These are phyloP conservation scores for Cordyceps pruinosa DNA, from an alignment of 2,329 filamentous ascomycete genomes.

Conservation along the genomic window DNA sequence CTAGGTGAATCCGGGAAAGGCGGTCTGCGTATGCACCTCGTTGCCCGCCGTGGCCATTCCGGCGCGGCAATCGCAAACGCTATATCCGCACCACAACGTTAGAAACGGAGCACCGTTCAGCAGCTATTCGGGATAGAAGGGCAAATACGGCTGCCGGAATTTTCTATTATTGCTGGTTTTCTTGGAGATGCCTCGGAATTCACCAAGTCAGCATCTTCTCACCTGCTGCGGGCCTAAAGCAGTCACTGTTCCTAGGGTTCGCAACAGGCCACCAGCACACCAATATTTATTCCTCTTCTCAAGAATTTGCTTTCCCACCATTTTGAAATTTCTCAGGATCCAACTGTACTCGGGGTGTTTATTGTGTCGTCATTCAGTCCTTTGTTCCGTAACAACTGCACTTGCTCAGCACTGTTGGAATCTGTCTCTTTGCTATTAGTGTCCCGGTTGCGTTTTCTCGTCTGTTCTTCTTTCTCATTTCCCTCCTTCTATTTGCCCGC, in stretches of 20 bases:
- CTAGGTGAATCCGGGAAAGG: no score
- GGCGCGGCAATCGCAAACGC: not conserved
- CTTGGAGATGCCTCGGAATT: not conserved
- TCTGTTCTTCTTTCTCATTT: not conserved
- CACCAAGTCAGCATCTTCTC: slow-evolving; percentile 1
- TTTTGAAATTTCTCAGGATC: not conserved
- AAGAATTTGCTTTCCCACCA: not conserved
- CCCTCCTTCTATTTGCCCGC: not conserved
- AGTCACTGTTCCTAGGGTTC: not conserved
- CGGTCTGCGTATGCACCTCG: not conserved
- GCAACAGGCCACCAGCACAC: not conserved
- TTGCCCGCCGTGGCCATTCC: no score
- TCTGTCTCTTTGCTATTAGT: not conserved
- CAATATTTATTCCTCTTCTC: not conserved
- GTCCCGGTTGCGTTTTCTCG: not conserved
- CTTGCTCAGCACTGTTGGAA: not conserved
- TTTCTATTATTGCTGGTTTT: not conserved
- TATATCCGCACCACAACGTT: not conserved
- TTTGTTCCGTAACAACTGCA: not conserved
- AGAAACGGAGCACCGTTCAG: not conserved
- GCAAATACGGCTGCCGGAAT: not conserved
- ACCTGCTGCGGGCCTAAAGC: not conserved
- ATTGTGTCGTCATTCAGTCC: not conserved
- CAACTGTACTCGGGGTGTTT: not conserved
- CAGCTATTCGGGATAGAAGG: not conserved